Conservation (phyloP, 192 early-diverging fungal species). For the Rhizoclosmatium globosum region DNA sequence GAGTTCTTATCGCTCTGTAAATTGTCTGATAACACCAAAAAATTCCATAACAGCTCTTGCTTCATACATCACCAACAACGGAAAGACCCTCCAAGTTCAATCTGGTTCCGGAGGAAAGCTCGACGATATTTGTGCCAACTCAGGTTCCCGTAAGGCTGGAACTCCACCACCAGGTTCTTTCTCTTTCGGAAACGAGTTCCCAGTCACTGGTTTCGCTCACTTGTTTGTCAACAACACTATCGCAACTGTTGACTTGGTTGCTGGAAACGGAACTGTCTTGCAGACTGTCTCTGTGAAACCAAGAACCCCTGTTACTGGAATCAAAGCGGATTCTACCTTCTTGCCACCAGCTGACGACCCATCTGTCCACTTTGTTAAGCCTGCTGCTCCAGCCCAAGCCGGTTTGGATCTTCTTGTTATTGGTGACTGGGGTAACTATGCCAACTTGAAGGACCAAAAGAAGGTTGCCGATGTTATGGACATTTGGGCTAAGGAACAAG, state of each 20-base stretch:
- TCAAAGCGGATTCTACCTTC: background rate
- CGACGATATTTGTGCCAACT: conserved; percentile 3
- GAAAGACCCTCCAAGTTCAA: conserved; percentile 29
- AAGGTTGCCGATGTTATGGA: conserved; percentile 21
- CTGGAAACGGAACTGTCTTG: background rate
- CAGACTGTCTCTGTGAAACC: background rate
- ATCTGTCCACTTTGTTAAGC: conserved; percentile 11
- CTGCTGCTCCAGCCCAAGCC: background rate
- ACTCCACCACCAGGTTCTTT: background rate
- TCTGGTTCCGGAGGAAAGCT: conserved; percentile 35
- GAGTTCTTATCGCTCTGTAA: background rate
- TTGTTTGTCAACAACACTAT: background rate
- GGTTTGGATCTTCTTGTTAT: conserved; percentile 10
- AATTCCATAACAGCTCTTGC: background rate
- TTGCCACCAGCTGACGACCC: background rate
- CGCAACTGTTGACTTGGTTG: conserved; percentile 21
- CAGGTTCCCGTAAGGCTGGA: background rate
- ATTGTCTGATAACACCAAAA: too few relatives aligned
- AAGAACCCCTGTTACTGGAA: background rate
- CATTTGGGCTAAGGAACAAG: conserved; percentile 13
- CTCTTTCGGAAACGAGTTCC: conserved; percentile 16
- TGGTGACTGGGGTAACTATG: conserved; percentile 34
- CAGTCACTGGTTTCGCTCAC: conserved; percentile 23
- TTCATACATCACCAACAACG: conserved; percentile 8
- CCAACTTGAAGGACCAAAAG: conserved; percentile 13